phyloP scores from a whole-genome alignment of 306 rosid genomes.

The Calophaca sinica region DNA sequence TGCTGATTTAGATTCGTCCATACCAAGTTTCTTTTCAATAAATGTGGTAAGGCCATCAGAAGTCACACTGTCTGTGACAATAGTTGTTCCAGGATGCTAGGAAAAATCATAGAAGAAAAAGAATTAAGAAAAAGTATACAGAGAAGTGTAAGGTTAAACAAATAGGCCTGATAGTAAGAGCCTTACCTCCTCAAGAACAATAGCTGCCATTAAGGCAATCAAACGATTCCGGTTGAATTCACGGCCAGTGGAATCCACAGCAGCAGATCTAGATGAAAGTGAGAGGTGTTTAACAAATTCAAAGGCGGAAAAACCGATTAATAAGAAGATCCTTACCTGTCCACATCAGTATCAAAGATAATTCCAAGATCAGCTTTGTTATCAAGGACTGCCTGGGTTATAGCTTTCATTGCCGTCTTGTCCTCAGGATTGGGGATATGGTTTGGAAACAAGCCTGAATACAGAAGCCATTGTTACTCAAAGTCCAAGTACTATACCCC shows the following conservation, averaged over 20 bases:
- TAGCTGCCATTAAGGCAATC: conserved; percentile 95
- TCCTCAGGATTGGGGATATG: conserved; percentile 98
- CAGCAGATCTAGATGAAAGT: conserved; percentile 83
- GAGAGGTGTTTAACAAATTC: conserved; percentile 14
- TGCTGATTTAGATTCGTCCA: conserved; percentile 40
- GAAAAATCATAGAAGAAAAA: conserved; percentile 40
- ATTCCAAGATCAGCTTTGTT: conserved; percentile 97
- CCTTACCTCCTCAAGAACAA: conserved; percentile 91
- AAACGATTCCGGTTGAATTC: conserved; percentile 92
- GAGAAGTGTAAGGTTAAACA: conserved; percentile 29
- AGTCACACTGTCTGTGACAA: conserved; percentile 98
- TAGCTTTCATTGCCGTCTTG: conserved; percentile 95
- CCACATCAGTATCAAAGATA: conserved; percentile 97
- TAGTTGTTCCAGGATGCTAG: conserved; percentile 94
- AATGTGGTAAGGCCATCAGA: conserved; percentile 94
- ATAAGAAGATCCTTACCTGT: conserved; percentile 62
- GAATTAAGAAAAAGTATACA: background rate
- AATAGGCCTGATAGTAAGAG: conserved; percentile 31
- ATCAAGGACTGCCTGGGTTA: conserved; percentile 88
- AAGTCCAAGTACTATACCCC: conserved; percentile 23
- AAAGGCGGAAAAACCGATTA: conserved; percentile 37
- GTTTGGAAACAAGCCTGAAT: conserved; percentile 91
- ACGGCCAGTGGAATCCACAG: conserved; percentile 85
- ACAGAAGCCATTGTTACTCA: conserved; percentile 35
- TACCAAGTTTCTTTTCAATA: conserved; percentile 95